Conservation (phyloP, 2,329 filamentous ascomycete species). For the Remersonia thermophila region DNA sequence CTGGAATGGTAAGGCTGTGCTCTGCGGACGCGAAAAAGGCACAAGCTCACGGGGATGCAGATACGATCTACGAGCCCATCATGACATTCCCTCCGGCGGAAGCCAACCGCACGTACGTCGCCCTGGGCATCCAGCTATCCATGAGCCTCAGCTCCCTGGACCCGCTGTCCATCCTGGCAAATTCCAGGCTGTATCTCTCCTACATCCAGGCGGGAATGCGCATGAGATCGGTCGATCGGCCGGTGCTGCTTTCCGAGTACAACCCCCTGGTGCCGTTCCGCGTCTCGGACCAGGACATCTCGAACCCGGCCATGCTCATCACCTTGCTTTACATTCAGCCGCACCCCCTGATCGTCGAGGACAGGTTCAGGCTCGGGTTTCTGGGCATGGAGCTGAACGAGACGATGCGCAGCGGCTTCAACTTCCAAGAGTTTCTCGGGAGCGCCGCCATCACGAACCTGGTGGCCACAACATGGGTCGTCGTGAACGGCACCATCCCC, state of each 20-base stretch:
- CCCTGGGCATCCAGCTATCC: constrained; percentile 8
- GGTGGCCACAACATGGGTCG: constrained; percentile 7
- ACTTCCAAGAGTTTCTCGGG: constrained; percentile 9
- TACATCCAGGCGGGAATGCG: constrained; percentile 10
- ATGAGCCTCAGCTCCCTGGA: constrained; percentile 10
- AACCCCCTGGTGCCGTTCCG: constrained; percentile 14
- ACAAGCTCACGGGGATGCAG: too few relatives aligned
- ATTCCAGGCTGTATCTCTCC: constrained; percentile 8
- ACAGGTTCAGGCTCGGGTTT: constrained; percentile 6
- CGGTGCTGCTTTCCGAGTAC: constrained; percentile 8
- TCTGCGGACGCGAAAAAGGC: too few relatives aligned
- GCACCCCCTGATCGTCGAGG: constrained; percentile 9
- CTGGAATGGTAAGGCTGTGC: constrained; percentile 12
- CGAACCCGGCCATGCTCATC: constrained; percentile 8
- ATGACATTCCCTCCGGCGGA: too few relatives aligned
- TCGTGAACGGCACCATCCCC: too few relatives aligned
- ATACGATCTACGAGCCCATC: too few relatives aligned
- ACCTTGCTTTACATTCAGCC: constrained; percentile 12
- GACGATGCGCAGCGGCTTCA: constrained; percentile 7
- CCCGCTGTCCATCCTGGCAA: constrained; percentile 6
- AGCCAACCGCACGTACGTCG: too few relatives aligned
- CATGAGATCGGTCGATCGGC: background rate
- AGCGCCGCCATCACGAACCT: constrained; percentile 6
- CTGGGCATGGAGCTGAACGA: constrained; percentile 6
- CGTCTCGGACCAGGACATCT: constrained; percentile 1